These are phyloP conservation scores for Poteriospumella lacustris DNA, from an alignment of 108 stramenopile species.

Conservation along the genomic window DNA sequence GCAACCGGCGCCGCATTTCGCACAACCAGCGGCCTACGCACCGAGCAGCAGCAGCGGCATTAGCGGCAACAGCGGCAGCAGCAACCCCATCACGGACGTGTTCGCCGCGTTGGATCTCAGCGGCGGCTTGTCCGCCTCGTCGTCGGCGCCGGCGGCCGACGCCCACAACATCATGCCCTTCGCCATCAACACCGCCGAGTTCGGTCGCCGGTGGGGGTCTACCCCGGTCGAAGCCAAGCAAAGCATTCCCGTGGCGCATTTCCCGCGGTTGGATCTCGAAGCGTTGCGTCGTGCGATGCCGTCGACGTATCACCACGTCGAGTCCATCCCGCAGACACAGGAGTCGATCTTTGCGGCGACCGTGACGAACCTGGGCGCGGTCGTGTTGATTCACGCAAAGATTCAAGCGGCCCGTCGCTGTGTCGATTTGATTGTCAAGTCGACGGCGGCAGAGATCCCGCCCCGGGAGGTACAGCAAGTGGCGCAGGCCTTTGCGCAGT, in stretches of 20 bases:
- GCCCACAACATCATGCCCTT: slow-evolving; percentile 67
- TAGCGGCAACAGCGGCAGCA: too few species aligned
- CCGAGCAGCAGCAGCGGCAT: too few species aligned
- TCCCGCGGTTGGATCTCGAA: slow-evolving; percentile 44
- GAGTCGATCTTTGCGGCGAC: slow-evolving; percentile 77
- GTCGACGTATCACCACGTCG: slow-evolving; percentile 63
- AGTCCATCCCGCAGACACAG: slow-evolving; percentile 74
- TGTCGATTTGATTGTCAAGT: neutral
- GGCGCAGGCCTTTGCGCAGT: neutral
- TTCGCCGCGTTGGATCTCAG: slow-evolving; percentile 68
- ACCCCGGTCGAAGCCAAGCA: slow-evolving; percentile 57
- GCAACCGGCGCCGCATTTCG: too few species aligned
- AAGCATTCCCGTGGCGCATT: slow-evolving; percentile 48
- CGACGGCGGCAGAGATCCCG: neutral
- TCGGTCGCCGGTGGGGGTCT: slow-evolving; percentile 77
- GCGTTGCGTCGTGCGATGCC: slow-evolving; percentile 61
- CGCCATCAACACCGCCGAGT: slow-evolving; percentile 74
- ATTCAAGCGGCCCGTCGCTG: slow-evolving; percentile 26
- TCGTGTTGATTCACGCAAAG: slow-evolving; percentile 73
- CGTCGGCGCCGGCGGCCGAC: slow-evolving; percentile 49
- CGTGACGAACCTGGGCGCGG: slow-evolving; percentile 59
- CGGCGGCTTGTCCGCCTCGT: slow-evolving; percentile 55
- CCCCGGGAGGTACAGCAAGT: neutral
- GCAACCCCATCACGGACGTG: slow-evolving; percentile 52
- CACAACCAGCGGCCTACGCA: too few species aligned